phyloP scores from a whole-genome alignment of 352 stramenopile species.

The Saprolegnia diclina region DNA sequence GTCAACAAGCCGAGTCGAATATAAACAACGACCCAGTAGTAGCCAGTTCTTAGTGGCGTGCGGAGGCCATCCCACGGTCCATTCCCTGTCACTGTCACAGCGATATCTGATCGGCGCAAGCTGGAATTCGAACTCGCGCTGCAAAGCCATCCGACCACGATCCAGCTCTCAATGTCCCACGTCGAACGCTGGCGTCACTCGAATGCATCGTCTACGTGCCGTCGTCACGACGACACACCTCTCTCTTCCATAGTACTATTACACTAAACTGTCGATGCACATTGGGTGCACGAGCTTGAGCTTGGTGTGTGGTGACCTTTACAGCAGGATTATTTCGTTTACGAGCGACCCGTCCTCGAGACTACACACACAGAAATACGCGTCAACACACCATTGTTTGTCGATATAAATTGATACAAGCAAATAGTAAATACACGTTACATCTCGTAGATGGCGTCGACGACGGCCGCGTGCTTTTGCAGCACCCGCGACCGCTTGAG shows the following conservation, averaged over 20 bases:
- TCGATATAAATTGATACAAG: background rate
- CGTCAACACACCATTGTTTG: background rate
- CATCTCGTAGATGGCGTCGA: slow-evolving; percentile 51
- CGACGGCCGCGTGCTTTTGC: slow-evolving; percentile 53
- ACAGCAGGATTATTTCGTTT: background rate
- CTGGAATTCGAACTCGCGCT: no score
- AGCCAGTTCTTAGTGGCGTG: no score
- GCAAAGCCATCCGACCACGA: background rate
- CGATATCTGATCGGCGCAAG: background rate
- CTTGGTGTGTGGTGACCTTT: no score
- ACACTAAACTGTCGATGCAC: no score
- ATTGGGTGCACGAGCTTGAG: no score
- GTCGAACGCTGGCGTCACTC: background rate
- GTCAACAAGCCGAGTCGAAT: no score
- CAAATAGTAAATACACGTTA: background rate
- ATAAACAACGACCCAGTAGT: no score
- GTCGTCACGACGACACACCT: background rate
- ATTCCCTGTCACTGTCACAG: background rate
- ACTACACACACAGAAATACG: background rate
- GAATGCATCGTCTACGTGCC: background rate
- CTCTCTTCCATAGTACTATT: background rate
- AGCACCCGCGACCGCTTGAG: slow-evolving; percentile 54
- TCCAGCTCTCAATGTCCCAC: background rate
- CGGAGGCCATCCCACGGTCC: no score
- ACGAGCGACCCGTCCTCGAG: background rate